phyloP scores from a whole-genome alignment of 1,284 basidiomycete species.

The Rhizoctonia solani region DNA sequence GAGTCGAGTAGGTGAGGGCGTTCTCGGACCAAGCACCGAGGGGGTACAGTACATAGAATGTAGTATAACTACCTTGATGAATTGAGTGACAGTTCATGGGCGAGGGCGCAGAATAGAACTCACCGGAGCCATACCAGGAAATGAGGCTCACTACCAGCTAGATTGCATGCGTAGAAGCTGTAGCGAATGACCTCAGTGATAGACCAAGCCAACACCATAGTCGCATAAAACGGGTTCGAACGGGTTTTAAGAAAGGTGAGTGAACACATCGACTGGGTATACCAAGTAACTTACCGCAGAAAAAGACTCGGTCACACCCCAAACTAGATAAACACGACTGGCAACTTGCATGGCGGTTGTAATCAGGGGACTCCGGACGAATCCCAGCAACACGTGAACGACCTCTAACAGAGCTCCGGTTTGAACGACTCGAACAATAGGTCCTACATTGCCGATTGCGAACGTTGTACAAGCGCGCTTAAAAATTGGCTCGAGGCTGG shows the following conservation, averaged over 20 bases:
- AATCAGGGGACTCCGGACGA: constrained; percentile 81
- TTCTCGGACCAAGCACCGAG: constrained; percentile 91
- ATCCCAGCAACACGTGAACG: constrained; percentile 77
- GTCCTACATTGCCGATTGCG: constrained; percentile 57
- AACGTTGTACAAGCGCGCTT: constrained; percentile 58
- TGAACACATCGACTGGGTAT: not conserved
- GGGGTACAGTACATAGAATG: constrained; percentile 92
- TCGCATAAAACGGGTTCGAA: constrained; percentile 79
- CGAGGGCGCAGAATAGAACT: constrained; percentile 29
- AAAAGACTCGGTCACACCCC: constrained; percentile 74
- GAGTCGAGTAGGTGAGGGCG: constrained; percentile 76
- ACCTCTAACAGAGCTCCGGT: constrained; percentile 81
- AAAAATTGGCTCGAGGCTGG: constrained; percentile 42
- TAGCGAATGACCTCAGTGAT: constrained; percentile 92
- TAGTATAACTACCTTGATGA: constrained; percentile 69
- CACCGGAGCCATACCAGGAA: constrained; percentile 52
- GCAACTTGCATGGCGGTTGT: constrained; percentile 88
- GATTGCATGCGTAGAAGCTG: constrained; percentile 79
- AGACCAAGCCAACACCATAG: constrained; percentile 95
- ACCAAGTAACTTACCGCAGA: constrained; percentile 45
- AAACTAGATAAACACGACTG: constrained; percentile 84
- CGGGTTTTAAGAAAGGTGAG: constrained; percentile 57
- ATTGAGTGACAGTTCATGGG: not conserved
- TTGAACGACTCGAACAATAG: constrained; percentile 73
- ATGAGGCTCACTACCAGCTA: constrained; percentile 56